phyloP scores from a whole-genome alignment of 257 asterid genomes.

The Craterostigma plantagineum region DNA sequence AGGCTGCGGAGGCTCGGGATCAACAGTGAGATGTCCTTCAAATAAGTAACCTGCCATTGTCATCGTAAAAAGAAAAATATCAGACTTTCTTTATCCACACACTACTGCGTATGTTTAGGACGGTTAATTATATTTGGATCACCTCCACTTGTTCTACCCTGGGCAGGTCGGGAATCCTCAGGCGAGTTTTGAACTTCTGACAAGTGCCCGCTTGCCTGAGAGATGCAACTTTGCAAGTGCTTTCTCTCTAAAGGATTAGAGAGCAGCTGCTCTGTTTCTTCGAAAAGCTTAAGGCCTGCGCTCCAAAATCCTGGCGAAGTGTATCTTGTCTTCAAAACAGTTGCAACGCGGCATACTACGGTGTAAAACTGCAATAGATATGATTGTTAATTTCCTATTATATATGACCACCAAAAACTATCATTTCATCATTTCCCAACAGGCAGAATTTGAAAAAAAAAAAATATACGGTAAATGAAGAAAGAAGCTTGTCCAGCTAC shows the following conservation, averaged over 20 bases:
- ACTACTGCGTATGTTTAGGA: too few species aligned
- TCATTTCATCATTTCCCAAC: too few species aligned
- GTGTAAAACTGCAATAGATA: conserved; percentile 69
- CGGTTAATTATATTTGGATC: background rate
- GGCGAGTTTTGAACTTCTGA: conserved; percentile 29
- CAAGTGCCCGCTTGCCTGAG: conserved; percentile 54
- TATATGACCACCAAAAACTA: background rate
- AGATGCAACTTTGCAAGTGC: conserved; percentile 47
- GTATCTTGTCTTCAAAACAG: conserved; percentile 76
- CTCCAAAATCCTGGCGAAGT: conserved; percentile 91
- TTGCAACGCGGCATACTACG: conserved; percentile 62
- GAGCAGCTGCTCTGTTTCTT: conserved; percentile 43
- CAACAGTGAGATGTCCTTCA: conserved; percentile 97
- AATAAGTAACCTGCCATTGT: conserved; percentile 59
- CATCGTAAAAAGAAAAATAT: background rate
- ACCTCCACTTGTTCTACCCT: conserved; percentile 53
- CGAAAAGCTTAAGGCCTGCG: conserved; percentile 64
- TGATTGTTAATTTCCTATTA: background rate
- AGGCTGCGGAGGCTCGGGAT: conserved; percentile 88
- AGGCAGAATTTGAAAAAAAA: too few species aligned
- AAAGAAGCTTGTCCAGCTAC: too few species aligned
- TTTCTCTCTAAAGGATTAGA: conserved; percentile 35
- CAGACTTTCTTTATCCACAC: background rate
- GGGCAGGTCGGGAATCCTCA: conserved; percentile 20
- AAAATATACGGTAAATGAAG: too few species aligned